Conservation (phyloP, 139 green algal genomes). For the Chlorella sorokiniana region DNA sequence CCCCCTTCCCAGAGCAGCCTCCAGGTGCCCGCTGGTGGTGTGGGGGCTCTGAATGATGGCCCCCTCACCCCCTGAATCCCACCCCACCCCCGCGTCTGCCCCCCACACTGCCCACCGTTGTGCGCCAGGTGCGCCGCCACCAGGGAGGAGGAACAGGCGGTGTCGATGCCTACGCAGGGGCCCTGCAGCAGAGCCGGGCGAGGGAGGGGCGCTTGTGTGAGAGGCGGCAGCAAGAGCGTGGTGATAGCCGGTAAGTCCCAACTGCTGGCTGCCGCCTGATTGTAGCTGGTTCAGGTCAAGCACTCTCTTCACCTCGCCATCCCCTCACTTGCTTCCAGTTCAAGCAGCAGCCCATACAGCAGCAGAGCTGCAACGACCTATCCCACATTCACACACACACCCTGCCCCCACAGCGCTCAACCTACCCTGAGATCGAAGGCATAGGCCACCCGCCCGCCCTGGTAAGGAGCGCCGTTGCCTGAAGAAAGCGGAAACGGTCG, state of each 20-base stretch:
- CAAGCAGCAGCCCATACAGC: constrained; percentile 47
- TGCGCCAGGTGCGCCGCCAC: constrained; percentile 65
- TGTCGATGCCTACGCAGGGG: constrained; percentile 77
- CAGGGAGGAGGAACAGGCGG: constrained; percentile 81
- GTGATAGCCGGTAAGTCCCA: no score
- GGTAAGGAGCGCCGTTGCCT: constrained; percentile 54
- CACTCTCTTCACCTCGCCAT: no score
- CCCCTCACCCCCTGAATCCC: no score
- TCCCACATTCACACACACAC: neutral
- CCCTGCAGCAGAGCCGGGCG: constrained; percentile 63
- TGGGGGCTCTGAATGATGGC: no score
- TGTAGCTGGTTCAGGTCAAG: no score
- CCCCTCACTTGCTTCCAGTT: no score
- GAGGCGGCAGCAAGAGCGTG: constrained; percentile 64
- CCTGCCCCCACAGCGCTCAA: no score
- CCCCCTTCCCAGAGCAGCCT: no score
- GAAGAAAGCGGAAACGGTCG: neutral
- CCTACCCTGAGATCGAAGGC: constrained; percentile 44
- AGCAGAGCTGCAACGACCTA: constrained; percentile 9
- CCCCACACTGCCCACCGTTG: constrained; percentile 27
- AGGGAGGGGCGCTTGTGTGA: constrained; percentile 72
- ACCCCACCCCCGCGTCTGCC: no score
- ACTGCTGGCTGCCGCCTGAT: no score
- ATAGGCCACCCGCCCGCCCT: constrained; percentile 56
- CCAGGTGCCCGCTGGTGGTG: no score